These are phyloP conservation scores for Ambrosiella beaveri DNA, from an alignment of 2,329 filamentous ascomycete species.

Conservation along the genomic window DNA sequence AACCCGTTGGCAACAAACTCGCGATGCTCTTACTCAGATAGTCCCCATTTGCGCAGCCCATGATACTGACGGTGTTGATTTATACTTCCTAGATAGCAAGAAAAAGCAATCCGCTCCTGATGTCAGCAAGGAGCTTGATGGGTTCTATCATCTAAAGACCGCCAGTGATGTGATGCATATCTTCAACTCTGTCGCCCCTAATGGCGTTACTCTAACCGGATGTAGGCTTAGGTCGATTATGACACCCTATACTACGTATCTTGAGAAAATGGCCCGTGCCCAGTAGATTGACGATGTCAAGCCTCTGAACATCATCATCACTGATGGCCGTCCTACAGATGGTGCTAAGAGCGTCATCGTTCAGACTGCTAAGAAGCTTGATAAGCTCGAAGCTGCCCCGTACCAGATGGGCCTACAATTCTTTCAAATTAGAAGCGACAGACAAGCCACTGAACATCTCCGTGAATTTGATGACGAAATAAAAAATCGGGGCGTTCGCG, in stretches of 20 bases:
- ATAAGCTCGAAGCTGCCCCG: slow-evolving; percentile 48
- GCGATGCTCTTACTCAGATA: slow-evolving; percentile 52
- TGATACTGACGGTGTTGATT: slow-evolving; percentile 72
- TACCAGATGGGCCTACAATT: slow-evolving; percentile 90
- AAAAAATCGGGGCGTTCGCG: slow-evolving; percentile 40
- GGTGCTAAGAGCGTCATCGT: slow-evolving; percentile 59
- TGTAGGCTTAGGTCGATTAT: slow-evolving; percentile 54
- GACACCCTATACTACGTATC: slow-evolving; percentile 43
- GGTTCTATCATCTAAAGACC: slow-evolving; percentile 48
- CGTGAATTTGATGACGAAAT: slow-evolving; percentile 56
- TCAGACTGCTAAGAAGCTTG: slow-evolving; percentile 49
- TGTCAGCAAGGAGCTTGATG: slow-evolving; percentile 24
- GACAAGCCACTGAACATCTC: slow-evolving; percentile 45
- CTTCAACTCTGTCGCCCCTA: slow-evolving; percentile 50
- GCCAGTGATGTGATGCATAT: slow-evolving; percentile 44
- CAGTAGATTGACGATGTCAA: slow-evolving; percentile 32
- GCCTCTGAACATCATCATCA: slow-evolving; percentile 84
- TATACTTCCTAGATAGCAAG: slow-evolving; percentile 72
- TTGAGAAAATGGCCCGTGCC: slow-evolving; percentile 21
- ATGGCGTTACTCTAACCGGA: slow-evolving; percentile 58
- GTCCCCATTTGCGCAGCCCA: slow-evolving; percentile 64
- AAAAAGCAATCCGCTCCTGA: neutral
- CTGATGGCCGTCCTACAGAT: slow-evolving; percentile 68
- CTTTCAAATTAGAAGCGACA: slow-evolving; percentile 76
- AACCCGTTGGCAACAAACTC: slow-evolving; percentile 58